These are phyloP conservation scores for Lentithecium fluviatile DNA, from an alignment of 495 filamentous ascomycete genomes.

Conservation along the genomic window DNA sequence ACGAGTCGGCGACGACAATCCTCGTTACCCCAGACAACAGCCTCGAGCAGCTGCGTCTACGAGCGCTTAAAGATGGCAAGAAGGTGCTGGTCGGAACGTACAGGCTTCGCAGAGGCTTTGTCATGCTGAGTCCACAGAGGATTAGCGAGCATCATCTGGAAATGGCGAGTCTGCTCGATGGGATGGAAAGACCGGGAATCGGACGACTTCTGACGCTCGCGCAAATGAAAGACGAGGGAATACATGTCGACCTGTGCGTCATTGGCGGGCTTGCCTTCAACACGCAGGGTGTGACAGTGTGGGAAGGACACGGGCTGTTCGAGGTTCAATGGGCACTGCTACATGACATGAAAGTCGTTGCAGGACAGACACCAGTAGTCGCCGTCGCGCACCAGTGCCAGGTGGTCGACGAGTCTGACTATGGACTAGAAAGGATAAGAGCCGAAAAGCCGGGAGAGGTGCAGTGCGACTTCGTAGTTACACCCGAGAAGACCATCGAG, in stretches of 20 bases:
- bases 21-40: conserved; percentile 21
- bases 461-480: conserved; percentile 10
- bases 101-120: conserved; percentile 20
- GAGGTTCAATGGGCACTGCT: conserved; percentile 23
- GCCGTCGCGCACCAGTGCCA: conserved; percentile 16
- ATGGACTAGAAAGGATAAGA: background rate
- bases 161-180: conserved; percentile 16
- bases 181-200: conserved; percentile 23
- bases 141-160: conserved; percentile 12
- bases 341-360: background rate
- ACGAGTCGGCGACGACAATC: conserved; percentile 10
- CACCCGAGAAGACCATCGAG: conserved; percentile 7
- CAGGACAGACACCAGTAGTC: conserved; percentile 4
- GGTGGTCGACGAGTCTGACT: conserved; percentile 1
- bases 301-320: conserved; percentile 1
- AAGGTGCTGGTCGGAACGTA: conserved; percentile 16
- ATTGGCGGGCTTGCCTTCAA: conserved; percentile 7
- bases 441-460: conserved; percentile 2
- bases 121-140: conserved; percentile 18
- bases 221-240: conserved; percentile 8
- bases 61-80: conserved; percentile 23
- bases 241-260: conserved; percentile 13
- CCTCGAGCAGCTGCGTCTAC: conserved; percentile 15
- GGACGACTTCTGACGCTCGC: conserved; percentile 7
- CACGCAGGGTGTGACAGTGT: background rate